A percentile compares a stretch with the other conserved stretches of the same genome.
Evolutionary conservation across 2,329 filamentous ascomycete species (phyloP).

Genomic region (Phaeosphaeriaceae sp.): DNA sequence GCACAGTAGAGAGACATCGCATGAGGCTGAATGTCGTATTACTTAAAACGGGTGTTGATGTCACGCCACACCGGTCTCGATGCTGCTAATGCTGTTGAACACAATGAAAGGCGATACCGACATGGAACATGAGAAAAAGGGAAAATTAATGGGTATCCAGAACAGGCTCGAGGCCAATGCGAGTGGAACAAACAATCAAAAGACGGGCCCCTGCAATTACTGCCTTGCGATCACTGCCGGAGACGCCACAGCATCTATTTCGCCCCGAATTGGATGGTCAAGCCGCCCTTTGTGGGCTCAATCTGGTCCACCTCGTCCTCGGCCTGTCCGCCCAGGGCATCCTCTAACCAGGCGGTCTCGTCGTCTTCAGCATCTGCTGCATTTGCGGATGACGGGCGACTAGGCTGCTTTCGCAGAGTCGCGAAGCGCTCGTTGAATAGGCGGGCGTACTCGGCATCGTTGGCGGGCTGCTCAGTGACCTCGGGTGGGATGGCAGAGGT

Average conservation of each 20-base stretch:
- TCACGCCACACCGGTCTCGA: neutral
- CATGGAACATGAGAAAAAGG: slow-evolving; percentile 6
- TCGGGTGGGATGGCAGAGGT: slow-evolving; percentile 50
- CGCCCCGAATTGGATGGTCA: slow-evolving; percentile 48
- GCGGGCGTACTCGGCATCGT: slow-evolving; percentile 49
- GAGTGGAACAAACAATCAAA: slow-evolving; percentile 36
- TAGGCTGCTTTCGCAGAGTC: slow-evolving; percentile 27
- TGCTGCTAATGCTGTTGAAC: slow-evolving; percentile 6
- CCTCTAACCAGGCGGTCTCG: slow-evolving; percentile 44
- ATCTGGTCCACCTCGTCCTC: slow-evolving; percentile 27
- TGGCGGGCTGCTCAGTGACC: slow-evolving; percentile 38
- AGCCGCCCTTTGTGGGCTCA: slow-evolving; percentile 35
- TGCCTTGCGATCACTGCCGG: neutral
- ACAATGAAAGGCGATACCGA: slow-evolving; percentile 1
- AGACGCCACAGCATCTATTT: slow-evolving; percentile 18
- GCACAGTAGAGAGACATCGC: neutral
- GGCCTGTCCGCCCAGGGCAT: slow-evolving; percentile 32
- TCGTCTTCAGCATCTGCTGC: slow-evolving; percentile 36
- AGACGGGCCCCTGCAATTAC: neutral
- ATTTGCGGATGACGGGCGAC: slow-evolving; percentile 29
- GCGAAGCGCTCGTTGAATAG: slow-evolving; percentile 53
- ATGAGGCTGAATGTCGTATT: slow-evolving; percentile 1
- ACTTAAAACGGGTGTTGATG: neutral
- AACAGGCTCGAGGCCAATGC: slow-evolving; percentile 16
- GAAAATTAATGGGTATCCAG: slow-evolving; percentile 38